These are phyloP conservation scores for Ceratobasidium sp. DNA, from an alignment of 1,284 basidiomycete genomes.

Conservation along the genomic window DNA sequence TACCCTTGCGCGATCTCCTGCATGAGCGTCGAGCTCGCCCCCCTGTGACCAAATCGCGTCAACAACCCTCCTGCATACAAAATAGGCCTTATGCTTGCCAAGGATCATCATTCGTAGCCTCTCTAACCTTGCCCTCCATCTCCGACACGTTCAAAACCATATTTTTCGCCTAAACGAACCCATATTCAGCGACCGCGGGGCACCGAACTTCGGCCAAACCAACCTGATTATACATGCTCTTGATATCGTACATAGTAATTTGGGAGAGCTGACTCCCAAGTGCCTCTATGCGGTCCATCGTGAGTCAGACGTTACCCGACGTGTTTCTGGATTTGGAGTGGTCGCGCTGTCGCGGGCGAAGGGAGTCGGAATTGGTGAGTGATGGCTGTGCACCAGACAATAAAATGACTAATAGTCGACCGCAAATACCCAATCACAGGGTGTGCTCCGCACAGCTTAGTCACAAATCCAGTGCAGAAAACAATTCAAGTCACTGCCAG, in stretches of 20 bases:
- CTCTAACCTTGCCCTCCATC: constrained; percentile 97
- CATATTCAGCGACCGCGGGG: constrained; percentile 11
- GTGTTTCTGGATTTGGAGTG: constrained; percentile 7
- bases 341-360: constrained; percentile 42
- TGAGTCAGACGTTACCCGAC: constrained; percentile 15
- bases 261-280: constrained; percentile 77
- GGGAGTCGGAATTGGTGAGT: constrained; percentile 27
- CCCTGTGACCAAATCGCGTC: constrained; percentile 69
- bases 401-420: background rate
- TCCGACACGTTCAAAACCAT: constrained; percentile 95
- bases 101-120: constrained; percentile 98
- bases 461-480: background rate
- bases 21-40: constrained; percentile 98
- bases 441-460: background rate
- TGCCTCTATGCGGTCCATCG: constrained; percentile 68
- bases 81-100: constrained; percentile 72
- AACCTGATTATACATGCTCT: constrained; percentile 93
- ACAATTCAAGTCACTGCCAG: too few relatives aligned
- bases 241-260: constrained; percentile 92
- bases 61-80: constrained; percentile 5
- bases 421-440: constrained; percentile 1
- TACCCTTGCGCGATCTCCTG: constrained; percentile 97
- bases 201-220: constrained; percentile 38
- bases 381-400: background rate
- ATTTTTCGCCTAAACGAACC: constrained; percentile 79